A percentile compares a stretch with the other conserved stretches of the same genome.
Conservation (phyloP, 441 rosid genomes). For the Gossypium aridum region DNA sequence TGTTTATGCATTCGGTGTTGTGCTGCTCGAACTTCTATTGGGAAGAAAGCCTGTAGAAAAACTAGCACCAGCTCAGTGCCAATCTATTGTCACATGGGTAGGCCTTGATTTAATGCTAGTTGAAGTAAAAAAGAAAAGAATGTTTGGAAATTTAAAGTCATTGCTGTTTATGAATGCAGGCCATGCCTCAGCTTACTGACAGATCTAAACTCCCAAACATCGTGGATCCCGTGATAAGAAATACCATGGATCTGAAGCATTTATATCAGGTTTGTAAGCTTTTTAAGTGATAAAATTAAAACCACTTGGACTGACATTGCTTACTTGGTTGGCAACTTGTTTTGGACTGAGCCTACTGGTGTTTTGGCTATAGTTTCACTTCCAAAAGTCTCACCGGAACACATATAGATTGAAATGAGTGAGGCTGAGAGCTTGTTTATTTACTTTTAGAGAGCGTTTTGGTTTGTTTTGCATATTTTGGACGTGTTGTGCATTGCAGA, state of each 20-base stretch:
- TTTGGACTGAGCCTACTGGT: too few species aligned
- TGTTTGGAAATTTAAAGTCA: background rate
- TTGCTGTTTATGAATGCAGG: constrained; percentile 47
- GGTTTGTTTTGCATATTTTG: background rate
- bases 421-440: too few species aligned
- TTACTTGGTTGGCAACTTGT: background rate
- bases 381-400: too few species aligned
- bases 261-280: constrained; percentile 68
- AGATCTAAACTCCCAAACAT: constrained; percentile 80
- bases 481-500: background rate
- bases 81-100: constrained; percentile 97
- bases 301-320: background rate
- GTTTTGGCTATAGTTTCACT: too few species aligned
- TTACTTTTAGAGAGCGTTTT: too few species aligned
- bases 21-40: constrained; percentile 85
- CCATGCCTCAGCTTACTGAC: constrained; percentile 96
- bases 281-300: background rate
- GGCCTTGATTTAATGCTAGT: background rate
- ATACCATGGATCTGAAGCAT: constrained; percentile 80
- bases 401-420: too few species aligned
- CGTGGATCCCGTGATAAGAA: constrained; percentile 75
- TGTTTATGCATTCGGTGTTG: constrained; percentile 89
- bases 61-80: constrained; percentile 73
- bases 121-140: background rate
- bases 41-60: constrained; percentile 87